Evolutionary conservation across 306 rosid genomes (phyloP).

Genomic region (Hylodesmum podocarpum): DNA sequence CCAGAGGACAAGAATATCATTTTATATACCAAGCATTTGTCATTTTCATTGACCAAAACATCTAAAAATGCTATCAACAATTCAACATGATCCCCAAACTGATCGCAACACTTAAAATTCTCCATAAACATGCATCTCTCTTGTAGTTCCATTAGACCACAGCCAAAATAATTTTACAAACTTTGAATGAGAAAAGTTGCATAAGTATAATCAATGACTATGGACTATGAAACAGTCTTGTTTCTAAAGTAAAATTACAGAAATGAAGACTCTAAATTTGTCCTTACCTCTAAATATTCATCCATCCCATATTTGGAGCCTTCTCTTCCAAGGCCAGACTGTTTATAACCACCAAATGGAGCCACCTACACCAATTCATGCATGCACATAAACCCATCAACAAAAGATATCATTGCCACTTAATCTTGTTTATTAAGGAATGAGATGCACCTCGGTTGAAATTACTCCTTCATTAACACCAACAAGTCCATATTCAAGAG

Average conservation of each 20-base stretch:
- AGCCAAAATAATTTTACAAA: neutral
- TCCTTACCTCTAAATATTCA: slow-evolving; percentile 84
- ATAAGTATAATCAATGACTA: neutral
- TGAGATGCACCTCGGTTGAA: slow-evolving; percentile 81
- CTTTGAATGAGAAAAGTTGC: neutral
- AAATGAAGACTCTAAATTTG: neutral
- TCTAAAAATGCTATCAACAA: neutral
- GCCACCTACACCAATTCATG: slow-evolving; percentile 68
- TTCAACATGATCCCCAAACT: neutral
- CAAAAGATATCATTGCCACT: neutral
- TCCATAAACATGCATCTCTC: neutral
- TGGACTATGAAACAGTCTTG: neutral
- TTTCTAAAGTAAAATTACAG: neutral
- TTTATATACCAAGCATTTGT: neutral
- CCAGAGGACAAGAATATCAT: neutral
- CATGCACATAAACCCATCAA: neutral
- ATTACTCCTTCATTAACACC: slow-evolving; percentile 93
- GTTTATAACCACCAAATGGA: slow-evolving; percentile 95
- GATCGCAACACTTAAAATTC: neutral
- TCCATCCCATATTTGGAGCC: slow-evolving; percentile 99
- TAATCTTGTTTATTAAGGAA: slow-evolving; percentile 19
- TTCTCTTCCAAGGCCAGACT: slow-evolving; percentile 98
- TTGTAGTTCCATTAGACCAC: neutral
- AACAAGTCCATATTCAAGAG: slow-evolving; percentile 93
- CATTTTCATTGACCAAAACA: neutral